A percentile compares a stretch with the other conserved stretches of the same genome.
phyloP scores from a whole-genome alignment of 192 early-diverging fungal species.

The Backusella macrospora region DNA sequence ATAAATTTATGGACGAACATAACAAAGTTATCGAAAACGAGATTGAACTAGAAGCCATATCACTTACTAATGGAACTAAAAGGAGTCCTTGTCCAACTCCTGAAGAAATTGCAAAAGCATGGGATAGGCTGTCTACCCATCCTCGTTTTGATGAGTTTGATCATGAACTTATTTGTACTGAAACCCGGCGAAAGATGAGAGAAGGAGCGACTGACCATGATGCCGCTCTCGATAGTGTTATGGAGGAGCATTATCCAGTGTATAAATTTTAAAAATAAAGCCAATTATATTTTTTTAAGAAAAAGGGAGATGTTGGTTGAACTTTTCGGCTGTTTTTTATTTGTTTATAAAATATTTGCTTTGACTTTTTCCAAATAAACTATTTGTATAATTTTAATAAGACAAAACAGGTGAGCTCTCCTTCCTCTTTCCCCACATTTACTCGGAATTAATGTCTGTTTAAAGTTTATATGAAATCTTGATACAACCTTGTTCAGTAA shows the following conservation, averaged over 20 bases:
- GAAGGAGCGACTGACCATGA: not conserved
- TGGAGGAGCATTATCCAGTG: not conserved
- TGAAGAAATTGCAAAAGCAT: not conserved
- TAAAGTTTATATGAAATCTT: too few species aligned
- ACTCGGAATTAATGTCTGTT: too few species aligned
- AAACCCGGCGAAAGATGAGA: not conserved
- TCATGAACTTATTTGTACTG: not conserved
- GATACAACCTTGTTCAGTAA: too few species aligned
- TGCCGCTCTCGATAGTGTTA: not conserved
- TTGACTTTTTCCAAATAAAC: too few species aligned
- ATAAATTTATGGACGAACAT: not conserved
- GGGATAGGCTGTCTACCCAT: not conserved
- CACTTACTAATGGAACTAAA: not conserved
- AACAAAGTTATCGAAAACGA: not conserved
- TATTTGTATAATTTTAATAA: too few species aligned
- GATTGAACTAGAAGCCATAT: not conserved
- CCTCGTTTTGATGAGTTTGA: constrained; percentile 7
- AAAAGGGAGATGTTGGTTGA: too few species aligned
- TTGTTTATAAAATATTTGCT: too few species aligned
- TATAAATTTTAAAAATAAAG: constrained; percentile 4
- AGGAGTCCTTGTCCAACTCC: not conserved
- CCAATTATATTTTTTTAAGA: too few species aligned
- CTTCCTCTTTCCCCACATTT: too few species aligned
- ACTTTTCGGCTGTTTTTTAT: too few species aligned
- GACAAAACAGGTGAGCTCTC: too few species aligned